Conservation (phyloP, 2,329 filamentous ascomycete species). For the Colletotrichum tanaceti region DNA sequence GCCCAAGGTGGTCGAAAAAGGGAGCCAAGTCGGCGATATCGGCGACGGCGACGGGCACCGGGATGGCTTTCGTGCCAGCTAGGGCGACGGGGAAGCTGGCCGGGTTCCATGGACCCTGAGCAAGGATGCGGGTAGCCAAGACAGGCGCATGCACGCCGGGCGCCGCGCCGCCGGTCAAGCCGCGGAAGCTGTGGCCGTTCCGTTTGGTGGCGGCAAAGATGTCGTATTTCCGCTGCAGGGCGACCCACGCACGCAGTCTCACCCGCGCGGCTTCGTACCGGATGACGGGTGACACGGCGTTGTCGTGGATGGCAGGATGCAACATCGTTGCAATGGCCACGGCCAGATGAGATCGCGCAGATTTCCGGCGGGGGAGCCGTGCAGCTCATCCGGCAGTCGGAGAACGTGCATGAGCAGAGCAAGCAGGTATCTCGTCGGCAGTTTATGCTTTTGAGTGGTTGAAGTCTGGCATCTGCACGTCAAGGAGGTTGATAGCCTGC, state of each 20-base stretch:
- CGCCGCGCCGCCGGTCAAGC: constrained; percentile 48
- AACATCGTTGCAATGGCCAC: constrained; percentile 48
- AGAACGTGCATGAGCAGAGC: constrained; percentile 48
- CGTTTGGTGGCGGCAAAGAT: constrained; percentile 48
- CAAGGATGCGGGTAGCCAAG: constrained; percentile 50
- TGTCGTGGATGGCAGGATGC: constrained; percentile 49
- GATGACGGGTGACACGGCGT: constrained; percentile 52
- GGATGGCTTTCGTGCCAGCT: constrained; percentile 48
- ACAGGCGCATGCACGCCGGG: constrained; percentile 49
- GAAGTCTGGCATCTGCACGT: constrained; percentile 45
- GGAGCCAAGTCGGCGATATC: constrained; percentile 49
- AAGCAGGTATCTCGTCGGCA: constrained; percentile 51
- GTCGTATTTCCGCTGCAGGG: constrained; percentile 52
- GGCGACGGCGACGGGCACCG: constrained; percentile 51
- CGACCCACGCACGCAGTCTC: constrained; percentile 51
- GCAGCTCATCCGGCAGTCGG: constrained; percentile 48
- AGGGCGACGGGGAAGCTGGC: constrained; percentile 48
- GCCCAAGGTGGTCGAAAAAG: constrained; percentile 49
- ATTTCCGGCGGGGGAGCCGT: constrained; percentile 52
- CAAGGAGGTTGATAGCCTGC: constrained; percentile 46
- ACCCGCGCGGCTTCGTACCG: constrained; percentile 53
- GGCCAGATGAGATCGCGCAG: constrained; percentile 48
- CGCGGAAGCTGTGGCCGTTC: constrained; percentile 47
- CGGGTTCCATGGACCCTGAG: constrained; percentile 51
- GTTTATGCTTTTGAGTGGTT: constrained; percentile 48